Base-by-base conservation (phyloP, 208 protist genomes). In the Vickermania spadyakhi region DNA sequence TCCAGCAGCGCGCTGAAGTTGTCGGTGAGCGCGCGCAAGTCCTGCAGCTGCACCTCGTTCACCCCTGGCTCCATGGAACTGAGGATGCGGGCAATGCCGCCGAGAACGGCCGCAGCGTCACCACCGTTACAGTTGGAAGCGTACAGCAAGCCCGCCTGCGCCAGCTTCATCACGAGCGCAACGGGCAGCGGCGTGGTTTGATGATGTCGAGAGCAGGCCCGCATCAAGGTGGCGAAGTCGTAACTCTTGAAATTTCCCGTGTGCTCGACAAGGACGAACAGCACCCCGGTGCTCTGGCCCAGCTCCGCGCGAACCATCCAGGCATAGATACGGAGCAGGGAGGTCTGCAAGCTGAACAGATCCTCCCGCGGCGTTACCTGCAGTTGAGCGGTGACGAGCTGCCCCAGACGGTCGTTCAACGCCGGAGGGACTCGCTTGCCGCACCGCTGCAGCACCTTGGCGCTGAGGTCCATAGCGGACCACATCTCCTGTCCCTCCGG, bases 271-370 rank as follows among this genome's bases (percentile, higher is more conserved):
- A 93, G 69, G 1, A 86, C 60, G 45, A 63, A 50, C 4, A 93
- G 78, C 18, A 93, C 28, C 45, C 78, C 66, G 45, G 70, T 77
- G 7, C 76, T 63, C 57, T 86, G 79, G 0, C 56, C 30, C 25
- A 71, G 72, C 45, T 87, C 86, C 50, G 73, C 70, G 5, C 82
- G 79, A 42, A 88, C 77, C 72, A 93, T 81, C 86, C 86, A 93
- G 23, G 77, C 27, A 52, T 90, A 90, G 23, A 93, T 66, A 18
- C 82, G 79, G 52, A 93, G 60, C 27, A 93, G 64, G 4, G 67
- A 60, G 2, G 0, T 1, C 60, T 87, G 75, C 52, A 87, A 2
- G 26, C 28, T 49, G 1, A 56, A 28, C 5, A 83, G 57, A 31
- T 80, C 62, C 0, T 51, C 60, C n/a, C 30, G 55, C 11, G 70